Conservation (phyloP, 1,139 yeast genomes). For the Arxiozyma telluris region DNA sequence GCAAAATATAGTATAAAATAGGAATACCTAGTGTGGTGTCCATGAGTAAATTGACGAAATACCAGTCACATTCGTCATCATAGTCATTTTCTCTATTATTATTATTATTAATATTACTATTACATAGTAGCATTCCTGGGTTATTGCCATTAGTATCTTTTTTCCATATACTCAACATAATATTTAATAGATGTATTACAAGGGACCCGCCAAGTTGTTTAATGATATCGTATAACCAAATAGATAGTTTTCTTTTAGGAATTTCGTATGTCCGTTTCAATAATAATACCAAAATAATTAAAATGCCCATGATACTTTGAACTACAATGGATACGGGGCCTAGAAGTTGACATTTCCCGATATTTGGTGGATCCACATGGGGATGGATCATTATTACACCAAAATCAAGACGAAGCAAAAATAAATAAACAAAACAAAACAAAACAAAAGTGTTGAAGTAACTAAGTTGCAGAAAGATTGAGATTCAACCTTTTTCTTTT, state of each 20-base stretch:
- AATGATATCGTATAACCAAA: conserved; percentile 84
- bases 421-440: no score
- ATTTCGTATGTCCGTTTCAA: conserved; percentile 69
- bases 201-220: conserved; percentile 84
- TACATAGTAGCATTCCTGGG: neutral
- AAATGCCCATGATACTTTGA: conserved; percentile 59
- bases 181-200: conserved; percentile 72
- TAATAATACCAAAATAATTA: conserved; percentile 66
- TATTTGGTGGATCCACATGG: neutral
- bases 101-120: conserved; percentile 5
- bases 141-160: conserved; percentile 9
- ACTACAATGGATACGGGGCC: conserved; percentile 65
- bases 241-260: conserved; percentile 79
- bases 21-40: conserved; percentile 97
- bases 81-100: conserved; percentile 26
- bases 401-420: no score
- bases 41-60: conserved; percentile 73
- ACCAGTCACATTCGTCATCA: conserved; percentile 75
- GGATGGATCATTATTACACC: neutral
- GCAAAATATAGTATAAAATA: conserved; percentile 51
- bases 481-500: no score
- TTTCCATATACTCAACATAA: conserved; percentile 59
- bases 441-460: no score
- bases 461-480: no score
- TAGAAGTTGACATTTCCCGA: conserved; percentile 45